phyloP scores from a whole-genome alignment of 345 rosid species.

The Lepidium aucheri region DNA sequence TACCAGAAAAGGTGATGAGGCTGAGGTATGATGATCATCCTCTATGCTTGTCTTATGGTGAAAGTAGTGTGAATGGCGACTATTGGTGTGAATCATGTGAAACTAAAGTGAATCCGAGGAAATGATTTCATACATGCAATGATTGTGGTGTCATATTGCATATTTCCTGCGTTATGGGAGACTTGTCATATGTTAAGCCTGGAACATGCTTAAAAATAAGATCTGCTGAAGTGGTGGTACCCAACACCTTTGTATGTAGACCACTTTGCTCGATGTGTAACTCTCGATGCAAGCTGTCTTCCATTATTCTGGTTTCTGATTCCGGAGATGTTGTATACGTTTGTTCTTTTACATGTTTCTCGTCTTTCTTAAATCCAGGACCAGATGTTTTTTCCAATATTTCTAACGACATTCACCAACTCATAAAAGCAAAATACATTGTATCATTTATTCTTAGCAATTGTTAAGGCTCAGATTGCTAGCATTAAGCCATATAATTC shows the following conservation, averaged over 20 bases:
- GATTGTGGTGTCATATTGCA: neutral
- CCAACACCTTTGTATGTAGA: neutral
- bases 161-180: too few species aligned
- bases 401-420: too few species aligned
- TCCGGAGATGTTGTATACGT: neutral
- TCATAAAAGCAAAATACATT: too few species aligned
- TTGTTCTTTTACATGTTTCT: neutral
- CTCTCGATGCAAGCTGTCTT: neutral
- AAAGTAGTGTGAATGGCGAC: neutral
- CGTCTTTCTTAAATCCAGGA: too few species aligned
- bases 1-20: neutral
- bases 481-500: too few species aligned
- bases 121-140: conserved; percentile 9
- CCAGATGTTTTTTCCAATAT: too few species aligned
- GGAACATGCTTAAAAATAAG: too few species aligned
- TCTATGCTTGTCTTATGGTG: neutral
- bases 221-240: too few species aligned
- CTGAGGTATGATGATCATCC: neutral
- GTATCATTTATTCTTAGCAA: too few species aligned
- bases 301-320: neutral
- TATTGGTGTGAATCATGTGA: conserved; percentile 16
- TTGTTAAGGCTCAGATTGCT: too few species aligned
- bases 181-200: too few species aligned
- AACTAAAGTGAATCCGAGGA: neutral
- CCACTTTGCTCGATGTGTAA: neutral